phyloP scores from a whole-genome alignment of 2,329 filamentous ascomycete genomes.

The Thelonectria blattea region DNA sequence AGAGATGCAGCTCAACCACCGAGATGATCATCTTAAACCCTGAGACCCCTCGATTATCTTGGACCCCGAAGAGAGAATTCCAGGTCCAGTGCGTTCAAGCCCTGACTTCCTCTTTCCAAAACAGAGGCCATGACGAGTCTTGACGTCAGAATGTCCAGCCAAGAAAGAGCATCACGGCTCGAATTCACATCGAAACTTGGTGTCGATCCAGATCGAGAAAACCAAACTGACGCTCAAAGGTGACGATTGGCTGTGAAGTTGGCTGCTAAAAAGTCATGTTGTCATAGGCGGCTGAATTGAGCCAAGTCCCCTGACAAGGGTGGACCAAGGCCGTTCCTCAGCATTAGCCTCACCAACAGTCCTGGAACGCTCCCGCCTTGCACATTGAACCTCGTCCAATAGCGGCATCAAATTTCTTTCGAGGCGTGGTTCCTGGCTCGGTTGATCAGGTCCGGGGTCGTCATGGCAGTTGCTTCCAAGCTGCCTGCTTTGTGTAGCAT shows the following conservation, averaged over 20 bases:
- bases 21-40: too few species aligned
- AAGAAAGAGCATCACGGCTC: not conserved
- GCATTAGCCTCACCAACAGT: conserved; percentile 13
- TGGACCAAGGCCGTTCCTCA: not conserved
- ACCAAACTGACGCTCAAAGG: not conserved
- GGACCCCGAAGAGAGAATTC: not conserved
- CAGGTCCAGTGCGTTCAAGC: not conserved
- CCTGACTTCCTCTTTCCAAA: not conserved
- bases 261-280: conserved; percentile 28
- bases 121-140: not conserved
- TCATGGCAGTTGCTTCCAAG: not conserved
- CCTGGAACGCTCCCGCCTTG: conserved; percentile 2
- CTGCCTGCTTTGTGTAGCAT: not conserved
- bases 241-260: not conserved
- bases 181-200: not conserved
- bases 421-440: conserved; percentile 6
- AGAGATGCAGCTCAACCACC: too few species aligned
- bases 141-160: not conserved
- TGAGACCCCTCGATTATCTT: too few species aligned
- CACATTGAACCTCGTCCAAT: conserved; percentile 5
- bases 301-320: conserved; percentile 21
- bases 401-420: not conserved
- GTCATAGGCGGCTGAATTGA: conserved; percentile 22
- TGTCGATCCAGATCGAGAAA: not conserved
- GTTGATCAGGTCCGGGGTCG: not conserved